Percentiles rank a stretch among this genome's conserved stretches.
These are phyloP conservation scores for Parastagonospora avenae DNA, from an alignment of 2,329 filamentous ascomycete genomes.

Conservation along the genomic window DNA sequence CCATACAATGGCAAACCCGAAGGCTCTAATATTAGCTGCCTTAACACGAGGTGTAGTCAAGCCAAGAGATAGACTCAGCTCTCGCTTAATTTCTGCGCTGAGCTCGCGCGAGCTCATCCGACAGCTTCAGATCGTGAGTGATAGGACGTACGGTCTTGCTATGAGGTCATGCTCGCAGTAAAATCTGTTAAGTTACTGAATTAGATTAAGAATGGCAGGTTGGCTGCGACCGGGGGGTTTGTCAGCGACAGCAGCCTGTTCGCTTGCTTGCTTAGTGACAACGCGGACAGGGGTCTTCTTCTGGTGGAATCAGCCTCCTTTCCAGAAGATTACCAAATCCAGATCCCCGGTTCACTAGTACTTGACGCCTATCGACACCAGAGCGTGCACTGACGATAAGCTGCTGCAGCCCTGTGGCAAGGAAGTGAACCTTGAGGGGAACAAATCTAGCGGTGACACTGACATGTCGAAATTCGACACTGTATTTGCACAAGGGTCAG, in stretches of 20 bases:
- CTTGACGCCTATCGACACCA: slow-evolving; percentile 1
- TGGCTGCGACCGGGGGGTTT: slow-evolving; percentile 29
- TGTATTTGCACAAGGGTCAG: too few relatives aligned
- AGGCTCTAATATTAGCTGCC: slow-evolving; percentile 41
- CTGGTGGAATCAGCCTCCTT: slow-evolving; percentile 11
- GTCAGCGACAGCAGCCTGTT: slow-evolving; percentile 30
- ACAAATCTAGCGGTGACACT: too few relatives aligned
- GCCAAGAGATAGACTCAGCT: slow-evolving; percentile 38
- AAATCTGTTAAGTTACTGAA: slow-evolving; percentile 12
- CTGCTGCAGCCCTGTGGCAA: slow-evolving; percentile 19
- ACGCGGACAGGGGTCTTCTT: slow-evolving; percentile 13
- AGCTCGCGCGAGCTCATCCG: slow-evolving; percentile 12
- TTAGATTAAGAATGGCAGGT: slow-evolving; percentile 22
- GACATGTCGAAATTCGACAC: too few relatives aligned
- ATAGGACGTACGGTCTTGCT: slow-evolving; percentile 9
- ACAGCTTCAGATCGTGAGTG: slow-evolving; percentile 4
- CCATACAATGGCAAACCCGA: slow-evolving; percentile 25
- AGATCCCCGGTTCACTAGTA: slow-evolving; percentile 2
- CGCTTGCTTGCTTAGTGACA: slow-evolving; percentile 29
- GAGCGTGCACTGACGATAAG: slow-evolving; percentile 21
- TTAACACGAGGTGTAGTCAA: slow-evolving; percentile 31
- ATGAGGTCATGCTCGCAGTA: slow-evolving; percentile 32
- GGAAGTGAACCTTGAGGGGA: not conserved
- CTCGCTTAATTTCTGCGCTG: slow-evolving; percentile 24
- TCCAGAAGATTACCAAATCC: slow-evolving; percentile 32